Evolutionary conservation across 2,329 filamentous ascomycete genomes (phyloP).

Genomic region (Cercospora sp.): DNA sequence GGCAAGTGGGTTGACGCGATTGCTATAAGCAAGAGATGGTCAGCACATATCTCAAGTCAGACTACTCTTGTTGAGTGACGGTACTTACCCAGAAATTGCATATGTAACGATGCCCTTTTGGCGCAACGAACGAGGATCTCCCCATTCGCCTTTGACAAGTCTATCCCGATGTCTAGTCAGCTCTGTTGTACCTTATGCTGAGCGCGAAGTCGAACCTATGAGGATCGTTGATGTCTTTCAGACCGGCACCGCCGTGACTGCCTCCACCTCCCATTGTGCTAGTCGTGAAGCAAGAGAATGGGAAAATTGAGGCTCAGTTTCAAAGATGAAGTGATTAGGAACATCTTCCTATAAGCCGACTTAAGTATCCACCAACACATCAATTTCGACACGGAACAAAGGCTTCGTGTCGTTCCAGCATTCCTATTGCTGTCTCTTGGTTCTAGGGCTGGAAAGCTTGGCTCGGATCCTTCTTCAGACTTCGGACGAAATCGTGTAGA

Average conservation of each 20-base stretch:
- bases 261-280: neutral
- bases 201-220: neutral
- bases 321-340: neutral
- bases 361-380: neutral
- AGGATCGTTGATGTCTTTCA: conserved; percentile 10
- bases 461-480: neutral
- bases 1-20: conserved; percentile 85
- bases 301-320: neutral
- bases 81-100: conserved; percentile 58
- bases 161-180: neutral
- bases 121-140: conserved; percentile 39
- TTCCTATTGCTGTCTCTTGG: neutral
- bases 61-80: neutral
- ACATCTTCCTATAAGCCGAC: neutral
- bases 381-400: neutral
- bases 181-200: neutral
- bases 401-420: neutral
- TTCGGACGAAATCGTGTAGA: neutral
- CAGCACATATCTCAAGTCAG: neutral
- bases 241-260: neutral
- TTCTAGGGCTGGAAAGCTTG: neutral
- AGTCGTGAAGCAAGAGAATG: neutral
- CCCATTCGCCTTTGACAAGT: conserved; percentile 21
- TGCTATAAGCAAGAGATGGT: conserved; percentile 46
- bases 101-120: conserved; percentile 68